These are phyloP conservation scores for Mortierella polycephala DNA, from an alignment of 371 early-diverging fungal species.

Conservation along the genomic window DNA sequence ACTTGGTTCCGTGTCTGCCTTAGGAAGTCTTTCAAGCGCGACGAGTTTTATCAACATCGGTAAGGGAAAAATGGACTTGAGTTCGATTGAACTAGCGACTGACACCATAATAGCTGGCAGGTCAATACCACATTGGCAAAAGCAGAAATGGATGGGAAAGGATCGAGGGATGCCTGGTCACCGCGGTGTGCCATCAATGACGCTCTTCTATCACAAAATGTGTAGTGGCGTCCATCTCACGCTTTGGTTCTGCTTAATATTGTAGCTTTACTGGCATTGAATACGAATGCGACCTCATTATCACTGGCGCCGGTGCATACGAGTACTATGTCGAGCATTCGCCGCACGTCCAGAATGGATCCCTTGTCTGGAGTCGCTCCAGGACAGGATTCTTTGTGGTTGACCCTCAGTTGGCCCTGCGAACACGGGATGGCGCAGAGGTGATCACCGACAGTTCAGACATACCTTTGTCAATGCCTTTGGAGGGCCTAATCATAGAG, in stretches of 20 bases:
- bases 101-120: no score
- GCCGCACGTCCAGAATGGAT: conserved; percentile 25
- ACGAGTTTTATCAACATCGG: conserved; percentile 39
- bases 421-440: conserved; percentile 7
- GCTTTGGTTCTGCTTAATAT: no score
- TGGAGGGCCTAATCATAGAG: conserved; percentile 89
- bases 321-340: conserved; percentile 87
- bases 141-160: not conserved
- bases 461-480: conserved; percentile 50
- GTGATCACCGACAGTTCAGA: no score
- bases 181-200: conserved; percentile 3
- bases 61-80: conserved; percentile 28
- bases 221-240: no score
- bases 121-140: no score
- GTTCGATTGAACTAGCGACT: no score
- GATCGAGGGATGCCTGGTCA: not conserved
- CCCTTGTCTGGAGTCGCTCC: conserved; percentile 32
- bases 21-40: conserved; percentile 38
- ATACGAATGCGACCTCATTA: conserved; percentile 75
- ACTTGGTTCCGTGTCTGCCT: not conserved
- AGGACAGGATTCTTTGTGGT: conserved; percentile 80
- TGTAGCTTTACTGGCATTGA: conserved; percentile 62
- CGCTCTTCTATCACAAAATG: conserved; percentile 46
- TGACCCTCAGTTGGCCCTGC: conserved; percentile 80
- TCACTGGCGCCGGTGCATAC: conserved; percentile 82